These are phyloP conservation scores for Hypomyces perniciosus DNA, from an alignment of 2,329 filamentous ascomycete species.

Conservation along the genomic window DNA sequence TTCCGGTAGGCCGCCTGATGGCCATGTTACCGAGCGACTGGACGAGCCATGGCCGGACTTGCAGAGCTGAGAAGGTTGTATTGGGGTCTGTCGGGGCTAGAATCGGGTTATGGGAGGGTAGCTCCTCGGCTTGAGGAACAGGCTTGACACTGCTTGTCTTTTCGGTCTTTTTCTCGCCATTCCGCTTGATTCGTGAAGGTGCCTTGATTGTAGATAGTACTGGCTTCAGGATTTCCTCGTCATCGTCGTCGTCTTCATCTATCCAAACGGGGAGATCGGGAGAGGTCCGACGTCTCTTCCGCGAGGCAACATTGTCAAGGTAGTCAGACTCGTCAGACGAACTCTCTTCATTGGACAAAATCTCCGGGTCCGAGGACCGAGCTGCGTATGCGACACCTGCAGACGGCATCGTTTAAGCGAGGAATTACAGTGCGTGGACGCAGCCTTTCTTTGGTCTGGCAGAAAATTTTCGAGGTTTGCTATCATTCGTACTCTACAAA, in stretches of 20 bases:
- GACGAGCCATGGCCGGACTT: constrained; percentile 81
- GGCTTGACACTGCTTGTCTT: constrained; percentile 16
- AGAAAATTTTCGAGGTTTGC: not conserved
- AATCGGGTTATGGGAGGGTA: constrained; percentile 29
- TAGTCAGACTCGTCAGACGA: constrained; percentile 42
- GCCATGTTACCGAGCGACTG: constrained; percentile 69
- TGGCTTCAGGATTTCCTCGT: constrained; percentile 22
- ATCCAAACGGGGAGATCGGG: constrained; percentile 14
- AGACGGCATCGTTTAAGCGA: constrained; percentile 4
- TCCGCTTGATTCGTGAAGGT: constrained; percentile 48
- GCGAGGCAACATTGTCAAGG: constrained; percentile 39
- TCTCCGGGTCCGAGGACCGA: constrained; percentile 5
- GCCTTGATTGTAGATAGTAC: constrained; percentile 41
- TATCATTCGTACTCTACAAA: not conserved
- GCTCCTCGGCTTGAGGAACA: constrained; percentile 12
- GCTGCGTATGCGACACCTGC: constrained; percentile 2
- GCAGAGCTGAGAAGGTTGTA: constrained; percentile 64
- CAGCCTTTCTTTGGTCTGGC: not conserved
- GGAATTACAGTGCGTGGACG: not conserved
- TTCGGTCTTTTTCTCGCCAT: constrained; percentile 20
- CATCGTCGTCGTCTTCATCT: constrained; percentile 19
- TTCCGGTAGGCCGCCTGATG: constrained; percentile 82
- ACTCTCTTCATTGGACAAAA: not conserved
- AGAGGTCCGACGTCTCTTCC: constrained; percentile 41
- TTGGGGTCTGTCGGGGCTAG: constrained; percentile 50